phyloP scores from a whole-genome alignment of 129 eudicot species.

The Arctium lappa region DNA sequence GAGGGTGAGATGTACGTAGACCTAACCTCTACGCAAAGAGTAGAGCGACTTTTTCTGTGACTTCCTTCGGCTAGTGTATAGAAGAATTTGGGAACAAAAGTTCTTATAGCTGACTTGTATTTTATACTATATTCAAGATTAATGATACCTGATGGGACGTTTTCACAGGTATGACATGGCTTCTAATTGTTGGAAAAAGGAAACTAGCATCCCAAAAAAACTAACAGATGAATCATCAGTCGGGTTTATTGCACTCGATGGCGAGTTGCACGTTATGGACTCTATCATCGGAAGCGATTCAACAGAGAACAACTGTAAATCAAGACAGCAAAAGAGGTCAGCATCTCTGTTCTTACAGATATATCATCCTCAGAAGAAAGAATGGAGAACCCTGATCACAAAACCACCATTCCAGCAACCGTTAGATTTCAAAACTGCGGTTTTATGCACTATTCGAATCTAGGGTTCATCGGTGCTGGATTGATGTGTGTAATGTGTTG shows the following conservation, averaged over 20 bases:
- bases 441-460: slow-evolving; percentile 71
- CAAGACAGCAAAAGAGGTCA: slow-evolving; percentile 61
- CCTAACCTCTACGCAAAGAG: not conserved
- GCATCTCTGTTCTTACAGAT: slow-evolving; percentile 56
- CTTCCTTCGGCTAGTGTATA: not conserved
- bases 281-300: slow-evolving; percentile 38
- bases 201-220: slow-evolving; percentile 70
- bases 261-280: slow-evolving; percentile 64
- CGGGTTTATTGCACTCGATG: slow-evolving; percentile 69
- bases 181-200: slow-evolving; percentile 74
- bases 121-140: not conserved
- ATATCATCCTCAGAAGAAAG: slow-evolving; percentile 66
- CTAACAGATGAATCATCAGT: slow-evolving; percentile 50
- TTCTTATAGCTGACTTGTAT: not conserved
- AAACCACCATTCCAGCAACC: slow-evolving; percentile 66
- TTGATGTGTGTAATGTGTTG: slow-evolving; percentile 3
- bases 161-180: slow-evolving; percentile 65
- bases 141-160: not conserved
- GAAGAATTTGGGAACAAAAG: not conserved
- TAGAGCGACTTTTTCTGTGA: not conserved
- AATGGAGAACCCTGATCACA: slow-evolving; percentile 72
- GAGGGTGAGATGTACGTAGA: not conserved
- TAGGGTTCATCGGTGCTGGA: slow-evolving; percentile 27
- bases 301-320: slow-evolving; percentile 38
- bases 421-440: slow-evolving; percentile 73